Evolutionary conservation across 805 yeast species (phyloP).

Genomic region (Metschnikowia noctiluminum): DNA sequence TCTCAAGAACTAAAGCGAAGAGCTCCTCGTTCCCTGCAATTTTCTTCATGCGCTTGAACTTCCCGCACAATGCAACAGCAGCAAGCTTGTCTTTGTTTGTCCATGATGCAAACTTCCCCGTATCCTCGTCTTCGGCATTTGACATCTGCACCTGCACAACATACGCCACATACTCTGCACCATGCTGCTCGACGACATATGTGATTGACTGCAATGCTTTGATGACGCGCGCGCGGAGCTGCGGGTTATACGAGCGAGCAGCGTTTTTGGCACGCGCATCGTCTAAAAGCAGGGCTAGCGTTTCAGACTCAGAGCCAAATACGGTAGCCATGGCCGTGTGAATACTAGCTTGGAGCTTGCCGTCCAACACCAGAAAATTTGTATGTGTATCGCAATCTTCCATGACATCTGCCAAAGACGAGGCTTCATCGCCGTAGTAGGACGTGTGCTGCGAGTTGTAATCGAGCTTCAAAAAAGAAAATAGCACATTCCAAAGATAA

Average conservation of each 20-base stretch:
- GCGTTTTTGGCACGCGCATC: conserved; percentile 24
- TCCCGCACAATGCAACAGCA: conserved; percentile 58
- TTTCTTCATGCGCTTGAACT: conserved; percentile 61
- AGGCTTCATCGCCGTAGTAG: conserved; percentile 10
- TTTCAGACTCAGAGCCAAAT: conserved; percentile 28
- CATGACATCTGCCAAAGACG: neutral
- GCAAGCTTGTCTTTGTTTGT: conserved; percentile 51
- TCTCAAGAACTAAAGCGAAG: conserved; percentile 46
- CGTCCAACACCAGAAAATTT: conserved; percentile 45
- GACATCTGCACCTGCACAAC: conserved; percentile 25
- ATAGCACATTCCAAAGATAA: conserved; percentile 55
- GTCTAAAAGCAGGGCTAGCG: conserved; percentile 36
- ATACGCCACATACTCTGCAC: conserved; percentile 54
- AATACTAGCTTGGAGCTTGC: conserved; percentile 43
- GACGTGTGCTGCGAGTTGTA: conserved; percentile 17
- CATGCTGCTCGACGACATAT: conserved; percentile 62
- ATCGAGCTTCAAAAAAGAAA: conserved; percentile 29
- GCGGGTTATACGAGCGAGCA: conserved; percentile 30
- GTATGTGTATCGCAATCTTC: neutral
- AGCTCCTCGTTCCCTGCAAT: conserved; percentile 52
- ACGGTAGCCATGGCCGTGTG: conserved; percentile 21
- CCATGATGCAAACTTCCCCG: conserved; percentile 30
- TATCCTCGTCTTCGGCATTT: conserved; percentile 12
- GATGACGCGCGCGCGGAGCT: conserved; percentile 54
- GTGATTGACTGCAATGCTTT: conserved; percentile 60